Conservation (phyloP, 2,329 filamentous ascomycete species). For the Colletotrichum acutatum region DNA sequence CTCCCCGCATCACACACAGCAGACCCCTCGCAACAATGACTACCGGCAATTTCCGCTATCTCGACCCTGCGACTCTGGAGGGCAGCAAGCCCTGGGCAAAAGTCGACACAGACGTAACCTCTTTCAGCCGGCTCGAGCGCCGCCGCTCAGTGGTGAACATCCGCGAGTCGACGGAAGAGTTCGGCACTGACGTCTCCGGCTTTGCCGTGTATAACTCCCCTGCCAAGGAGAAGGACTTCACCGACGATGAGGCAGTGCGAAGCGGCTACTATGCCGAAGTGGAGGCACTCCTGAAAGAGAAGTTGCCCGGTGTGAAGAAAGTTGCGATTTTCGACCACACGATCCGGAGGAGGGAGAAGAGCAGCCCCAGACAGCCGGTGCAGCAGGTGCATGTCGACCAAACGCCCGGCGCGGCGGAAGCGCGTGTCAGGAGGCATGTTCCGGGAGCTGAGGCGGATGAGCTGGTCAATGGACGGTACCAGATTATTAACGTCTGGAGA, state of each 20-base stretch:
- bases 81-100: constrained; percentile 71
- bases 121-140: constrained; percentile 59
- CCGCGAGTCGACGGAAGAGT: constrained; percentile 59
- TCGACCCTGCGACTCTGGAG: constrained; percentile 61
- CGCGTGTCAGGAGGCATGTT: constrained; percentile 70
- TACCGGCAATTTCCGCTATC: constrained; percentile 68
- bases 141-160: constrained; percentile 64
- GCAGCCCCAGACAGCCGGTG: constrained; percentile 70
- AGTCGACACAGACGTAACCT: constrained; percentile 69
- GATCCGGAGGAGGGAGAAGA: constrained; percentile 66
- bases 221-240: constrained; percentile 64
- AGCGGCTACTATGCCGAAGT: constrained; percentile 71
- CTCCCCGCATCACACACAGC: neutral
- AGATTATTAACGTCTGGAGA: constrained; percentile 79
- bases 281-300: constrained; percentile 64
- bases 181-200: constrained; percentile 67
- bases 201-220: constrained; percentile 67
- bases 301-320: constrained; percentile 66
- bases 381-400: constrained; percentile 80
- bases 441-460: constrained; percentile 64
- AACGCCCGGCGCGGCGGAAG: constrained; percentile 70
- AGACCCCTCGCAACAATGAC: constrained; percentile 57
- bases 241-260: constrained; percentile 65
- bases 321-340: constrained; percentile 80
- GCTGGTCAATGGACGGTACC: constrained; percentile 67